Base-by-base conservation (phyloP, 2,329 filamentous ascomycete genomes). In the Tolypocladium pustulatum region DNA sequence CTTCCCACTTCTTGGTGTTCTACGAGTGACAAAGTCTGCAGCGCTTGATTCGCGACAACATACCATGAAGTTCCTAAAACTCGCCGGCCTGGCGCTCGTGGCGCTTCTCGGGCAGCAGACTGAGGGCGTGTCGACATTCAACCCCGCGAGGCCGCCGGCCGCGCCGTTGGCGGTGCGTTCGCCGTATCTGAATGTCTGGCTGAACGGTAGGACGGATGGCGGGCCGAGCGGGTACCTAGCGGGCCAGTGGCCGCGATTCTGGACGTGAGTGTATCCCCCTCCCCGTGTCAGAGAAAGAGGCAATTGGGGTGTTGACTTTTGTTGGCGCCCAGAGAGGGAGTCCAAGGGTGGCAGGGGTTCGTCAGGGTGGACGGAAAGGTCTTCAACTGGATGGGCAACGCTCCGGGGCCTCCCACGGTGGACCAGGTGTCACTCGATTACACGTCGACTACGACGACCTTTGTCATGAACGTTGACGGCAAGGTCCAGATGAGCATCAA, bases 101-200 rank as follows among this genome's bases (percentile, higher is more conserved):
- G 62, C 64, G 55, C 20, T 62, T 22, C 49, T 65, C 30, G 62
- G 64, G n/a, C 55, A 36, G 20, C 56, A 58, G 34, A 55, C 53
- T 25, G 61, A 58, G 20, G 66, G 63, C 9, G 61, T 59, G 20
- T 87, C 85, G 12, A 82, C 77, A 1, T 89, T 88, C 67, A 77
- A 73, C 40, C 87, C 87, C 38, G 80, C 82, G 40, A 78, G 85
- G 8, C 86, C 87, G 49, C 87, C 87, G 20, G 80, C 87, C 1
- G 77, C 89, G 34, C 89, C 89, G 15, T 72, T 93, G 38, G 88
- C 88, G 51, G 89, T 92, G 52, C 85, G 83, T 61, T 87, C 85
- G 12, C 89, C 89, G 0, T 93, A 92, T 64, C 72, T 92, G 20
- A 90, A 83, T 67, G 82, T 84, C 17, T 90, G 87, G 86, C 76